A percentile compares a stretch with the other conserved stretches of the same genome.
phyloP scores from a whole-genome alignment of 768 basidiomycete species.

The Jaapia argillacea region DNA sequence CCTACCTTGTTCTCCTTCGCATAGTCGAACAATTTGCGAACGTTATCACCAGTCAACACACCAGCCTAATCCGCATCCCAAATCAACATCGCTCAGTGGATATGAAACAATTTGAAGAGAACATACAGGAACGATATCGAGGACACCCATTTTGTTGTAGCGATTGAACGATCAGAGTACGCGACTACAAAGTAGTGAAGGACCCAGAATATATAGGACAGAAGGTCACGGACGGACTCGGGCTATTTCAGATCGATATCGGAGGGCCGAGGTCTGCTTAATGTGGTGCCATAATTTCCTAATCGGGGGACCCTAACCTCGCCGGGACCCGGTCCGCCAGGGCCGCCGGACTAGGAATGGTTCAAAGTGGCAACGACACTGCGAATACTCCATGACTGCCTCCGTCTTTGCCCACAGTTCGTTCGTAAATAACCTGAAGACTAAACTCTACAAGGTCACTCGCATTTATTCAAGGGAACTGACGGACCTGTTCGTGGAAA shows the following conservation, averaged over 20 bases:
- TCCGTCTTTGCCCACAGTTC: too few species aligned
- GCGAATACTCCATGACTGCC: too few species aligned
- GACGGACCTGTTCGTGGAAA: too few species aligned
- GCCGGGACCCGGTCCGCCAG: too few species aligned
- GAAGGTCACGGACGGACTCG: not conserved
- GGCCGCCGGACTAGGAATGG: too few species aligned
- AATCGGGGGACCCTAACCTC: too few species aligned
- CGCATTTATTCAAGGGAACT: too few species aligned
- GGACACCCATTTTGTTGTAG: slow-evolving; percentile 52
- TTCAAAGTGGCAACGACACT: too few species aligned
- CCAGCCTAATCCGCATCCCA: slow-evolving; percentile 60
- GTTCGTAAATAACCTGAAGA: too few species aligned
- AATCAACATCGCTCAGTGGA: slow-evolving; percentile 4
- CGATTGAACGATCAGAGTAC: not conserved
- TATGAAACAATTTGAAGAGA: too few species aligned
- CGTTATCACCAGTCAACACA: slow-evolving; percentile 91
- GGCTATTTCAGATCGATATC: not conserved
- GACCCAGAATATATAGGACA: not conserved
- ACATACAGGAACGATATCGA: slow-evolving; percentile 78
- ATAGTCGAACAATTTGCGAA: slow-evolving; percentile 92
- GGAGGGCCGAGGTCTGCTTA: not conserved
- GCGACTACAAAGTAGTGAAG: not conserved
- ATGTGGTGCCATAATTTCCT: too few species aligned
- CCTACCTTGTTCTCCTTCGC: slow-evolving; percentile 80
- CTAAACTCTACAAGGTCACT: too few species aligned